phyloP scores from a whole-genome alignment of 306 rosid genomes.

The Quercus robur region DNA sequence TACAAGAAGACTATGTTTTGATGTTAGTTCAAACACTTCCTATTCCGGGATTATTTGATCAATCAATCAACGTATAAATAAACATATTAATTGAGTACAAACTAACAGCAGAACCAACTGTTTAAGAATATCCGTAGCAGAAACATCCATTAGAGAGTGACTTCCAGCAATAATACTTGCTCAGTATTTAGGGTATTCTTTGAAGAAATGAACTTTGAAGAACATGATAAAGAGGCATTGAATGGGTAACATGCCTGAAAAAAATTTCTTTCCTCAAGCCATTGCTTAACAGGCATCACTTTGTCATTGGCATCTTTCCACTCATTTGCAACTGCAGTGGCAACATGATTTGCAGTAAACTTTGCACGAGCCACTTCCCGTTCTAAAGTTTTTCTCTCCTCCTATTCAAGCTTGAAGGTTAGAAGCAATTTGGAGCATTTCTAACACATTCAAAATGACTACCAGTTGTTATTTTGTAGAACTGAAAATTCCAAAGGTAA shows the following conservation, averaged over 20 bases:
- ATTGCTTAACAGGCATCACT: slow-evolving; percentile 90
- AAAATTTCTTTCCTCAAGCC: slow-evolving; percentile 86
- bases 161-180: background rate
- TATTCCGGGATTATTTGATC: background rate
- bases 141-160: background rate
- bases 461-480: background rate
- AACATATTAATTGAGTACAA: background rate
- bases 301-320: slow-evolving; percentile 91
- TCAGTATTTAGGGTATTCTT: background rate
- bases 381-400: slow-evolving; percentile 74
- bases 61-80: background rate
- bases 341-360: slow-evolving; percentile 83
- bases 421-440: slow-evolving; percentile 30
- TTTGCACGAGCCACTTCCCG: slow-evolving; percentile 92
- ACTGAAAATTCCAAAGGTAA: slow-evolving; percentile 11
- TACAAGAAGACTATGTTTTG: background rate
- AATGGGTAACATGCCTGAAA: slow-evolving; percentile 54
- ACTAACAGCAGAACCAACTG: background rate
- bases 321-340: slow-evolving; percentile 90
- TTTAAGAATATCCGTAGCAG: background rate
- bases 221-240: background rate
- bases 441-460: slow-evolving; percentile 11
- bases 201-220: background rate
- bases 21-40: background rate
- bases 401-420: slow-evolving; percentile 47